Base-by-base conservation (phyloP, 2,329 filamentous ascomycete genomes). In the Fusarium nodosum region DNA sequence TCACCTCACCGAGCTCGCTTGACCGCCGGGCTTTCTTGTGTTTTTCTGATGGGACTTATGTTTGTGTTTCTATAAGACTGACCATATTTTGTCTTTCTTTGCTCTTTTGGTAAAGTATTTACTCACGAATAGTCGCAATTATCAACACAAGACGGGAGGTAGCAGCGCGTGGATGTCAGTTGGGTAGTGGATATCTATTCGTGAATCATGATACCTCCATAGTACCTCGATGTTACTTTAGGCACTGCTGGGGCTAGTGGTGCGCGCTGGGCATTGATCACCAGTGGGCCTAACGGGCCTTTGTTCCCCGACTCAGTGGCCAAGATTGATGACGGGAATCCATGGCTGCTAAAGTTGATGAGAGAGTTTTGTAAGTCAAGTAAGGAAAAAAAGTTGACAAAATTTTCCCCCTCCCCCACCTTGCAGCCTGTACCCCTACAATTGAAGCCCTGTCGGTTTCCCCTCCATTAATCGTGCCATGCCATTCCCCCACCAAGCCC, bases 401-500 rank as follows among this genome's bases (percentile, higher is more conserved):
- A 72, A 56, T 48, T 69, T 74, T 53, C 34, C 68, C 60, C 69
- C 42, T 52, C 56, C 65, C 56, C 64, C 66, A 65, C 65, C 62
- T 58, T 51, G 51, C 38, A 53, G 46, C 28, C 44, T 63, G 48
- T 51, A 61, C 66, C 66, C 65, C 65, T 69, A 45, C 41, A 53
- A 52, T 48, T 22, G 41, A 46, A 66, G 58, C 46, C 68, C 59
- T 61, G 63, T 71, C 68, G 36, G 44, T 30, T 65, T 65, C 69
- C 71, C 72, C 71, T 60, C 64, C 69, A 46, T 45, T 20, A 71
- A 71, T 73, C 69, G 22, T 51, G 18, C 47, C 47, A 41, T 68
- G 55, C 72, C 63, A 58, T 71, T 74, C 71, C 72, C 71, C 72
- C 71, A 74, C 72, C 66, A 73, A 64, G 67, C 61, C 60, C 48